Base-by-base conservation (phyloP, 805 yeast species). In the Candida ponderosae region DNA sequence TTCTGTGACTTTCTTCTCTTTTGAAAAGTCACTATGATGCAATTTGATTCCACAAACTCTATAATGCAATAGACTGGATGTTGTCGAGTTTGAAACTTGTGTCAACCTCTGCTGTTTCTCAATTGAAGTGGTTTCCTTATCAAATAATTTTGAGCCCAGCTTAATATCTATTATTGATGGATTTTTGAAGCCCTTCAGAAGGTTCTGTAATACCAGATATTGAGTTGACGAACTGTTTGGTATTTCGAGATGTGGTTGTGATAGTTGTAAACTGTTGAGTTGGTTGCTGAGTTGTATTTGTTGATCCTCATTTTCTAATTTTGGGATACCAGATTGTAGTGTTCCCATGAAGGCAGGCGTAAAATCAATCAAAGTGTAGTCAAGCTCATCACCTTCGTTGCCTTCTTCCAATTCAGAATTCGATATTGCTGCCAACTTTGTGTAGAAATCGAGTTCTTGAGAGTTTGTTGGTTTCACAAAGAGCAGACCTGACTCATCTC, bases 21-120 rank as follows among this genome's bases (percentile, higher is more conserved):
- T 34, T 5, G 39, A 40, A 13, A 13, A 16, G 2, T 35, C 15
- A 26, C 47, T 48, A 20, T 47, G 40, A 44, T 56, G 67, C 5
- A 81, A 57, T 42, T 79, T 79, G 90, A 90, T 84, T 0, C 98
- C 98, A 49, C 97, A 89, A 4, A 90, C 75, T 41, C 98, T 65
- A 45, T 81, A 78, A 15, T 77, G 71, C 11, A 85, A 63, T 4
- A 79, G 63, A 0, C 96, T 96, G 32, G 93, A 81, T 0, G 97
- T 90, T 1, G 97, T 90, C 0, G 62, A 40, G 2, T 60, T 53
- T 32, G 93, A 72, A 0, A 93, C 96, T 19, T 66, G 59, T 21
- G 59, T 62, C 50, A 90, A 60, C 31, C 97, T 57, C 35, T 59
- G 59, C 14, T 59, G 66, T 50, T 93, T 90, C 21, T 76, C 95